Percentiles rank a stretch among this genome's conserved stretches.
phyloP scores from a whole-genome alignment of 1,139 yeast genomes.

The Yamadazyma jaroonii region DNA sequence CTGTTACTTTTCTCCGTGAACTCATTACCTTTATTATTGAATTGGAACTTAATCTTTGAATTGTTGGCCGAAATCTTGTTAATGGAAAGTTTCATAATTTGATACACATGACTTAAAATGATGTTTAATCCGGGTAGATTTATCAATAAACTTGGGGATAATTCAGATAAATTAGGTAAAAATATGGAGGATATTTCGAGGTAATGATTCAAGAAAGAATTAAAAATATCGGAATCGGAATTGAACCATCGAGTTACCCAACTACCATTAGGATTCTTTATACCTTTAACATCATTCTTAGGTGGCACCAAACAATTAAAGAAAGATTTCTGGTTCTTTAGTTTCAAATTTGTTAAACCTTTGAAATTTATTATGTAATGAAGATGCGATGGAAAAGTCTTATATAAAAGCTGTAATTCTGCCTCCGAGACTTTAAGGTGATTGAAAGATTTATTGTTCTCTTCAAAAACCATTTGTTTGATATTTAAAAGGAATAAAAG shows the following conservation, averaged over 20 bases:
- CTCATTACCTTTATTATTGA: slow-evolving; percentile 1
- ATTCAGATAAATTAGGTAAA: slow-evolving; percentile 3
- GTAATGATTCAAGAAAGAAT: slow-evolving; percentile 74
- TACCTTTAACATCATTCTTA: slow-evolving; percentile 51
- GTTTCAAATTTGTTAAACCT: slow-evolving; percentile 23
- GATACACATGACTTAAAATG: slow-evolving; percentile 36
- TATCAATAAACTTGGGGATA: slow-evolving; percentile 8
- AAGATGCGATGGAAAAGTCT: slow-evolving; percentile 39
- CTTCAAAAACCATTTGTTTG: slow-evolving; percentile 36
- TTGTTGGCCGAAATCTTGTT: slow-evolving; percentile 26
- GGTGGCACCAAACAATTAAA: slow-evolving; percentile 49
- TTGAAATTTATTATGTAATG: slow-evolving; percentile 35
- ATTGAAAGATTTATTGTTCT: slow-evolving; percentile 7
- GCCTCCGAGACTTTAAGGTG: neutral
- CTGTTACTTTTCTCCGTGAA: slow-evolving; percentile 22
- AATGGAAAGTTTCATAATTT: slow-evolving; percentile 35
- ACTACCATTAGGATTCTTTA: slow-evolving; percentile 57
- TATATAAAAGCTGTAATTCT: slow-evolving; percentile 3
- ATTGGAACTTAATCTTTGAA: slow-evolving; percentile 12
- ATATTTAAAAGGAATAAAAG: slow-evolving; percentile 61
- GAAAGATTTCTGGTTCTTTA: slow-evolving; percentile 23
- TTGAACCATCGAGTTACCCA: slow-evolving; percentile 61
- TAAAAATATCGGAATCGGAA: slow-evolving; percentile 64
- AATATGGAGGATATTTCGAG: slow-evolving; percentile 17
- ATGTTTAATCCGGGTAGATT: slow-evolving; percentile 37